Percentiles rank a stretch among this genome's conserved stretches.
Conservation (phyloP, 1,284 basidiomycete species). For the Heterobasidion annosum region DNA sequence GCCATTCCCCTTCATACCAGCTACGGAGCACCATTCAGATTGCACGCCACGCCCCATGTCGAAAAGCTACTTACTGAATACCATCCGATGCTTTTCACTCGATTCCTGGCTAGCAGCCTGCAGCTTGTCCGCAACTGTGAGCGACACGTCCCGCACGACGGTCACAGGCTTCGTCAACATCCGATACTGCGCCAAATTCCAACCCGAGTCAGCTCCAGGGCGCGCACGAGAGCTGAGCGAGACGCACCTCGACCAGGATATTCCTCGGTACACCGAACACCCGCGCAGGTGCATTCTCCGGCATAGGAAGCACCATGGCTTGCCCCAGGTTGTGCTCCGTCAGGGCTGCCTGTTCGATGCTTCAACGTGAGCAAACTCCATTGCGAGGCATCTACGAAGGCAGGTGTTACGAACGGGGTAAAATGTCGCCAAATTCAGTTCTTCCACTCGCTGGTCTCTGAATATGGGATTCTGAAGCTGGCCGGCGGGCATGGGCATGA, state of each 20-base stretch:
- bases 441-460: conserved; percentile 17
- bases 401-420: conserved; percentile 25
- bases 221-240: background rate
- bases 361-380: background rate
- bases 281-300: conserved; percentile 40
- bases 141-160: conserved; percentile 57
- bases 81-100: conserved; percentile 38
- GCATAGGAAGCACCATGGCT: conserved; percentile 30
- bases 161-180: conserved; percentile 56
- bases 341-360: conserved; percentile 23
- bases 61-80: conserved; percentile 43
- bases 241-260: conserved; percentile 52
- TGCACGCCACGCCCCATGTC: background rate
- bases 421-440: conserved; percentile 28
- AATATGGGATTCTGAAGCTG: conserved; percentile 27
- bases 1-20: conserved; percentile 73
- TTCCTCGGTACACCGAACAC: conserved; percentile 61
- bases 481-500: conserved; percentile 24
- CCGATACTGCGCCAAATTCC: conserved; percentile 40
- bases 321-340: conserved; percentile 28
- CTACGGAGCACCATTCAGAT: conserved; percentile 26
- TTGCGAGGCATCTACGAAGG: background rate
- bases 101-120: conserved; percentile 33
- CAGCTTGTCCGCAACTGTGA: conserved; percentile 40
- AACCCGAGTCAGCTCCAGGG: background rate